Evolutionary conservation across 345 rosid species (phyloP).

Genomic region (Eucalyptus melliodora): DNA sequence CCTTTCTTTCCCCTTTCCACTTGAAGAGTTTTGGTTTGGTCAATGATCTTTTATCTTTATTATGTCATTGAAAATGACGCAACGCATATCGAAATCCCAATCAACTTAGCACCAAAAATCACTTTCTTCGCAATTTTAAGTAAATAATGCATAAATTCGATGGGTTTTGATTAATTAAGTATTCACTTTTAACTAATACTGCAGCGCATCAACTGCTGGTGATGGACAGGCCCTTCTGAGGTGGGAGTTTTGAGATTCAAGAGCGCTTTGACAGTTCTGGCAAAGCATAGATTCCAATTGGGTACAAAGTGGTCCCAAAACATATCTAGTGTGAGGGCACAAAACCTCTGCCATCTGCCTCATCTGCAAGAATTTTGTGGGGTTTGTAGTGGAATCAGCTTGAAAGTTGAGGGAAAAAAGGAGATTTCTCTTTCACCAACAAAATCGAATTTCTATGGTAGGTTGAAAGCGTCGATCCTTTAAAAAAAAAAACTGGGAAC

Average conservation of each 20-base stretch:
- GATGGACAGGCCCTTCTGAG: background rate
- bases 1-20: background rate
- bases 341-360: background rate
- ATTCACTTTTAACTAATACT: background rate
- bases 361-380: background rate
- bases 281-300: background rate
- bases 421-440: background rate
- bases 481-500: background rate
- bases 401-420: background rate
- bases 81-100: background rate
- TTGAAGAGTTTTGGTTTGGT: background rate
- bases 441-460: background rate
- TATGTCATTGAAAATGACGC: background rate
- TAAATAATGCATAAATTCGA: background rate
- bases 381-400: background rate
- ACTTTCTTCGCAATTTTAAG: background rate
- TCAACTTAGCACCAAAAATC: background rate
- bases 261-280: background rate
- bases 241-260: background rate
- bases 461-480: background rate
- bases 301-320: background rate
- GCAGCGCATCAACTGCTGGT: background rate
- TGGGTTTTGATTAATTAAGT: background rate
- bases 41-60: background rate
- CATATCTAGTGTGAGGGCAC: background rate